These are phyloP conservation scores for Elsinoe fawcettii DNA, from an alignment of 2,329 filamentous ascomycete species.

Conservation along the genomic window DNA sequence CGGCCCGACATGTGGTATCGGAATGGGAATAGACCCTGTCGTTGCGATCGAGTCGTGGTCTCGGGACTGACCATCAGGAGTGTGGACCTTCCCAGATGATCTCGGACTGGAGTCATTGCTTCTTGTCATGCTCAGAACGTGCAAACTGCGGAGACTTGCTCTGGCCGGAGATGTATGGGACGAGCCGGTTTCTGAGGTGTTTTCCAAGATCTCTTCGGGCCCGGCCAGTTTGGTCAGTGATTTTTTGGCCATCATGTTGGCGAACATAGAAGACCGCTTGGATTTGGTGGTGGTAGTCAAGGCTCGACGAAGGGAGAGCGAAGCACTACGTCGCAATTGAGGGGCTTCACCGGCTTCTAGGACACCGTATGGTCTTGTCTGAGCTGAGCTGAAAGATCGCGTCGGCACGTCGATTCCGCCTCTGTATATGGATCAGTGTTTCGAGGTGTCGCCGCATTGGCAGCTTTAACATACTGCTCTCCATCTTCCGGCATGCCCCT, in stretches of 20 bases:
- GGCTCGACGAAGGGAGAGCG: slow-evolving; percentile 5
- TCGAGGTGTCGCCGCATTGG: not conserved
- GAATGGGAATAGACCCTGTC: not conserved
- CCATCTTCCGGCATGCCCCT: slow-evolving; percentile 10
- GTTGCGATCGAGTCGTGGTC: not conserved
- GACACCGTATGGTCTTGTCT: not conserved
- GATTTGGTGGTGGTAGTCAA: slow-evolving; percentile 8
- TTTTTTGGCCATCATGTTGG: slow-evolving; percentile 12
- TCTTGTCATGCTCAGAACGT: not conserved
- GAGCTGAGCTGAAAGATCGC: slow-evolving; percentile 11
- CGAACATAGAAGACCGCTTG: slow-evolving; percentile 9
- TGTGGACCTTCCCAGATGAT: not conserved
- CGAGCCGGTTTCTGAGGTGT: not conserved
- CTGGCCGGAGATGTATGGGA: slow-evolving; percentile 1
- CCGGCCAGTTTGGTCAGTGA: slow-evolving; percentile 7
- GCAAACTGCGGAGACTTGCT: slow-evolving; percentile 8
- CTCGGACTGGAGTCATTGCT: slow-evolving; percentile 3
- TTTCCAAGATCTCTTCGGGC: slow-evolving; percentile 10
- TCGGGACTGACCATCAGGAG: not conserved
- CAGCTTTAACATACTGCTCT: not conserved
- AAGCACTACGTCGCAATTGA: slow-evolving; percentile 2
- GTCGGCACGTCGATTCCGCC: not conserved
- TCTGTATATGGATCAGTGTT: not conserved
- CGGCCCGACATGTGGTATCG: slow-evolving; percentile 1
- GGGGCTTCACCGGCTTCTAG: not conserved